Base-by-base conservation (phyloP, 371 early-diverging fungal genomes). In the Catenaria anguillulae region DNA sequence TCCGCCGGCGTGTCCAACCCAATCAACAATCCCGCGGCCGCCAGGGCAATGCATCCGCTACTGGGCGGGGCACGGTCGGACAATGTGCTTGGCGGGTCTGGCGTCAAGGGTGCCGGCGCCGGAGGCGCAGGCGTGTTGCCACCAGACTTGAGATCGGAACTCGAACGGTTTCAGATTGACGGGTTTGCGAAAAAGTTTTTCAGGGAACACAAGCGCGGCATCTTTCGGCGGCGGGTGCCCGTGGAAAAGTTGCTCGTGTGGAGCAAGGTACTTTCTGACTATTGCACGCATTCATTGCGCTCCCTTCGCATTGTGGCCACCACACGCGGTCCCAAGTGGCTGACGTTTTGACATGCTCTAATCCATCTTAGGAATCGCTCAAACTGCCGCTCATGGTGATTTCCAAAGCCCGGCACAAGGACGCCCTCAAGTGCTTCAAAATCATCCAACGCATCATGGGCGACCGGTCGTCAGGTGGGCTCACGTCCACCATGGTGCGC, bases 151-250 rank as follows among this genome's bases (percentile, higher is more conserved):
- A 12, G 17, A 3, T 64, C 78, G 12, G 87, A 91, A 50, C 85
- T 90, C n/a, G 79, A 70, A 40, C 81, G 84, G 62, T 91, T 89
- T 71, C 78, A 83, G 26, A 89, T 95, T 66, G 89, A 90, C 40
- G 90, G 92, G 0, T 95, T 88, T 78, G 96, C 96, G 5, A 74
- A 83, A 70, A 87, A 87, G 65, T 90, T 90, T 70, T 97, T 97
- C 75, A 72, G 88, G 0, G 85, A 85, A 10, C 94, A 92, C 65
- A 89, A 88, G 70, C 79, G 83, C 48, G 94, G 95, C 0, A 68
- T 89, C 23, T 86, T 95, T 62, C 73, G 90, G 65, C 81, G 86
- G 48, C 84, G 75, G 65, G 89, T 95, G 2, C 90, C 96, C 2
- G 72, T 92, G 64, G 86, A 87, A 48, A 84, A 93, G 66, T 83